A percentile compares a stretch with the other conserved stretches of the same genome.
Evolutionary conservation across 2,329 filamentous ascomycete genomes (phyloP).

Genomic region (Pseudocercospora cruenta): DNA sequence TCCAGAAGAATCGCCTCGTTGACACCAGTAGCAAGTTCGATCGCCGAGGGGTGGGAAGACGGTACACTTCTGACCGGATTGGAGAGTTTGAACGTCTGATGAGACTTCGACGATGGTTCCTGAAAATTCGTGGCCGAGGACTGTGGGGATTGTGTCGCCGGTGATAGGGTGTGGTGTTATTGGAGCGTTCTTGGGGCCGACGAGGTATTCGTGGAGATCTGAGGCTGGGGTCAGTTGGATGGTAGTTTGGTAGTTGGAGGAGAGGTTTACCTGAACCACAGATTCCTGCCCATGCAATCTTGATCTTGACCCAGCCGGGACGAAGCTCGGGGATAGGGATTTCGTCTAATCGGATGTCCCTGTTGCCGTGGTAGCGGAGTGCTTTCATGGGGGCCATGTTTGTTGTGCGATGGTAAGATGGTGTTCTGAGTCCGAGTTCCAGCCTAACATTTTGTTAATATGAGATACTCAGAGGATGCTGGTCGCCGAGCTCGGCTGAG

Average conservation of each 20-base stretch:
- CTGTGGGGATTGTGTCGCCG: slow-evolving; percentile 58
- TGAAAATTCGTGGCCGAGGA: slow-evolving; percentile 65
- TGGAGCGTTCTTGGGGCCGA: slow-evolving; percentile 36
- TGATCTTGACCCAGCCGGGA: slow-evolving; percentile 19
- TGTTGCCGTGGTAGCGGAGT: slow-evolving; percentile 15
- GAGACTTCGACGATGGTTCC: slow-evolving; percentile 59
- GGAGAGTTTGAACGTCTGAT: slow-evolving; percentile 45
- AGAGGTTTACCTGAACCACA: slow-evolving; percentile 7
- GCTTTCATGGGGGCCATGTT: slow-evolving; percentile 5
- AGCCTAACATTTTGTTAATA: too few species aligned
- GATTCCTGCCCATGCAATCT: slow-evolving; percentile 14
- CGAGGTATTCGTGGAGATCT: slow-evolving; percentile 14
- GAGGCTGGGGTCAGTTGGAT: neutral
- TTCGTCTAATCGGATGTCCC: slow-evolving; percentile 16
- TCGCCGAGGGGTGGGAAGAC: slow-evolving; percentile 58
- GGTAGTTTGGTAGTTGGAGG: neutral
- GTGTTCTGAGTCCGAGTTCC: too few species aligned
- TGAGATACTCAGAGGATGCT: neutral
- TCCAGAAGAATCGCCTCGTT: slow-evolving; percentile 45
- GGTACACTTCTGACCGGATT: slow-evolving; percentile 58
- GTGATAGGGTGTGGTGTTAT: slow-evolving; percentile 58
- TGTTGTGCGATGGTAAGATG: too few species aligned
- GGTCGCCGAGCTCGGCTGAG: neutral
- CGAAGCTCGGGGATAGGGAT: slow-evolving; percentile 10
- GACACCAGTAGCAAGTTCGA: slow-evolving; percentile 52